Percentiles rank a stretch among this genome's conserved stretches.
These are phyloP conservation scores for Purpureocillium lavendulum DNA, from an alignment of 2,329 filamentous ascomycete species.

Conservation along the genomic window DNA sequence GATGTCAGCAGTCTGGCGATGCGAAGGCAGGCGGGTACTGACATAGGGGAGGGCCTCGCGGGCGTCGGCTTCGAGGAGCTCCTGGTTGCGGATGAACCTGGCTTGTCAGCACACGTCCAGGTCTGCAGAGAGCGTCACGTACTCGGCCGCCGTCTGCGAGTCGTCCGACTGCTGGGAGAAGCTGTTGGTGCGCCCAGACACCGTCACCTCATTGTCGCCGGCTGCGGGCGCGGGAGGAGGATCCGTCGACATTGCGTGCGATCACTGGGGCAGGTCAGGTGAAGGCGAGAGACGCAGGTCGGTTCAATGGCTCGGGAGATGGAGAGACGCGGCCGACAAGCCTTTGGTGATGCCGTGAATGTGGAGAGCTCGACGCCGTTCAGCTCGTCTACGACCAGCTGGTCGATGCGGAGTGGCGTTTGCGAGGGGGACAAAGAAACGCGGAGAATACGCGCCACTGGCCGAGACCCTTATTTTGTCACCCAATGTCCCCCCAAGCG, in stretches of 20 bases:
- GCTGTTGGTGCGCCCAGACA: constrained; percentile 42
- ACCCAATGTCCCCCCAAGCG: neutral
- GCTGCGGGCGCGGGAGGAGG: constrained; percentile 15
- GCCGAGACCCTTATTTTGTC: constrained; percentile 4
- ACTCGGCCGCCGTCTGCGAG: constrained; percentile 69
- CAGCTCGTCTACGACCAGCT: too few species aligned
- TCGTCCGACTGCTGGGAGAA: constrained; percentile 51
- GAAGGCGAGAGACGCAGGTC: too few species aligned
- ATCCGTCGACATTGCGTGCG: constrained; percentile 26
- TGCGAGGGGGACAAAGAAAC: too few species aligned
- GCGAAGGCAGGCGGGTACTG: constrained; percentile 17
- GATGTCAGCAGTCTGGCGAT: constrained; percentile 9
- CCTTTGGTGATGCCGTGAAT: too few species aligned
- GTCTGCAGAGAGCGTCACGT: constrained; percentile 11
- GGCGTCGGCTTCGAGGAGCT: constrained; percentile 87
- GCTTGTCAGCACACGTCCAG: neutral
- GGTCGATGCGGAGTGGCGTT: too few species aligned
- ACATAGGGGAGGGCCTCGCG: constrained; percentile 92
- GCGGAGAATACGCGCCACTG: too few species aligned
- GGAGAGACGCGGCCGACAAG: too few species aligned
- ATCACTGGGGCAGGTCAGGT: too few species aligned
- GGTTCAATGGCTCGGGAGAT: too few species aligned
- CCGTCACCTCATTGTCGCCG: constrained; percentile 12
- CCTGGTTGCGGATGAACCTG: constrained; percentile 82
- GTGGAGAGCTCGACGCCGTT: too few species aligned